Base-by-base conservation (phyloP, 1,284 basidiomycete species). In the Malassezia restricta region DNA sequence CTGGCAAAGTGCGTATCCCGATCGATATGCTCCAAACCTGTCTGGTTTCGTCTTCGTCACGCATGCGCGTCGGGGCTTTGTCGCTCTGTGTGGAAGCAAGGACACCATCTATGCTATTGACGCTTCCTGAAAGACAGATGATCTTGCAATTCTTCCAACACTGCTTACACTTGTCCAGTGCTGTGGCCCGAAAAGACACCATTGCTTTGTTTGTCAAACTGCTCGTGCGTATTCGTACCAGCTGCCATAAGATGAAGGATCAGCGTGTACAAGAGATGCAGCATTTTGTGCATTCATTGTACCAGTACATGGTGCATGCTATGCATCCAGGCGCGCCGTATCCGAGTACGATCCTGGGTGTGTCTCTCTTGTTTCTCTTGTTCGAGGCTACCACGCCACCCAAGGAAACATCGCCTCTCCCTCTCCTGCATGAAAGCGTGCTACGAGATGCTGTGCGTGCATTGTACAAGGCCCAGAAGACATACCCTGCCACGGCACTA, bases 311-410 rank as follows among this genome's bases (percentile, higher is more conserved):
- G 8, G 49, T 55, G 27, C 47, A 51, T 9, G 59, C 62, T 4
- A 57, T 64, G 17, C 64, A 67, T 48, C 65, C 68, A 4, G 65
- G 65, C 29, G 61, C 65, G n/a, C 65, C 68, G 14, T 71, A 68
- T 43, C 56, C 65, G 28, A 44, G 61, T 38, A 57, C 56, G 49
- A 58, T 64, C 40, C 61, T 63, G 11, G 58, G 56, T 27, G 60
- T 68, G 29, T 62, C 62, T 38, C 61, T 63, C 33, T 53, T 68
- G 9, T 60, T 62, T 14, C 54, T 65, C 15, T 57, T 69, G 15
- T 28, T 67, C 8, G 59, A 64, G 30, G 55, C 51, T 35, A 47
- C 47, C 35, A 35, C 40, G 12, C 31, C 41, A 14, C 20, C 12
- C 9, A 15, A 37, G 7, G 24, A 17, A 29, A 5, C 11, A 3